Evolutionary conservation across 1,139 yeast species (phyloP).

Genomic region (Pichia kudriavzevii): DNA sequence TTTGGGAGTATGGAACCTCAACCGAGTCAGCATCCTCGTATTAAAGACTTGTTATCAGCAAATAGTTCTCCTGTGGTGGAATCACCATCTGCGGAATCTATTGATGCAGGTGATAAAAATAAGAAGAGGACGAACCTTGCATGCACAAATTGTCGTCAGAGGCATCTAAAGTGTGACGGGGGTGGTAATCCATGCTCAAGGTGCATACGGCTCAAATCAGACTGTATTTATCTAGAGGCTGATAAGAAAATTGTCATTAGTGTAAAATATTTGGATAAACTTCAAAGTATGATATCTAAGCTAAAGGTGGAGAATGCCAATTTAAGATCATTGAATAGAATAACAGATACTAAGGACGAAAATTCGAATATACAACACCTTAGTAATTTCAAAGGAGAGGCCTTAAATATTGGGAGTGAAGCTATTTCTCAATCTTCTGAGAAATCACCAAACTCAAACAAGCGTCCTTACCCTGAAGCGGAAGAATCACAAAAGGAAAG

Average conservation of each 20-base stretch:
- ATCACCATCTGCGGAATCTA: too few relatives aligned
- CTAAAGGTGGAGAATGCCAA: slow-evolving; percentile 48
- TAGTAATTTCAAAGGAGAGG: too few relatives aligned
- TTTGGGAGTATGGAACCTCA: too few relatives aligned
- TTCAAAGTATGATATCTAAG: slow-evolving; percentile 55
- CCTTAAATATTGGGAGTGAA: slow-evolving; percentile 1
- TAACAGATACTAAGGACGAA: slow-evolving; percentile 28
- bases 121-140: slow-evolving; percentile 19
- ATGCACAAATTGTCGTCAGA: slow-evolving; percentile 64
- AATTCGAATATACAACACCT: slow-evolving; percentile 1
- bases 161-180: slow-evolving; percentile 79
- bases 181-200: slow-evolving; percentile 62
- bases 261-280: slow-evolving; percentile 58
- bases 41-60: too few relatives aligned
- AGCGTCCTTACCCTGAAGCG: too few relatives aligned
- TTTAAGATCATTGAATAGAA: slow-evolving; percentile 44
- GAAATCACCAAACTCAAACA: too few relatives aligned
- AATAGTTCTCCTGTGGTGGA: too few relatives aligned
- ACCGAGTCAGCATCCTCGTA: too few relatives aligned
- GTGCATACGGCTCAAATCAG: slow-evolving; percentile 50
- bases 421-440: too few relatives aligned
- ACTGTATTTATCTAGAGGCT: slow-evolving; percentile 72
- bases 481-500: background rate
- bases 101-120: slow-evolving; percentile 1
- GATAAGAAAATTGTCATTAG: slow-evolving; percentile 74